Evolutionary conservation across 768 basidiomycete species (phyloP).

Genomic region (Stropharia rugosoannulata): DNA sequence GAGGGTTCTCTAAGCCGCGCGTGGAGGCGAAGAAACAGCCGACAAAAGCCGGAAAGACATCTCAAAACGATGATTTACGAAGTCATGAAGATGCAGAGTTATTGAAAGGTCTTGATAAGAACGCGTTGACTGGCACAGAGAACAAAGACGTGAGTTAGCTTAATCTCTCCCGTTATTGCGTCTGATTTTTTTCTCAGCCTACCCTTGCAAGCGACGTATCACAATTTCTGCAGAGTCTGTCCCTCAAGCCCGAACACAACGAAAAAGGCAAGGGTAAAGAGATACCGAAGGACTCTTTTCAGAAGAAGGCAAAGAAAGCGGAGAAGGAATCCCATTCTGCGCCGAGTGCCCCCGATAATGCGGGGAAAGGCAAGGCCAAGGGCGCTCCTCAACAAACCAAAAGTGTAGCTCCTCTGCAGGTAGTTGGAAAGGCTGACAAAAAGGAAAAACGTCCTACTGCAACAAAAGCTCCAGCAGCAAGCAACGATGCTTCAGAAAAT

Average conservation of each 20-base stretch:
- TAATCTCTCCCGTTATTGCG: not conserved
- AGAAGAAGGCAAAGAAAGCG: too few relatives aligned
- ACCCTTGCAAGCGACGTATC: slow-evolving; percentile 43
- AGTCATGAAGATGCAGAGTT: slow-evolving; percentile 46
- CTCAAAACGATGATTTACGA: slow-evolving; percentile 32
- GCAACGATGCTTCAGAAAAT: slow-evolving; percentile 6
- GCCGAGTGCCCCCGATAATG: not conserved
- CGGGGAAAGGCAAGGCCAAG: slow-evolving; percentile 12
- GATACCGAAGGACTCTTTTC: too few relatives aligned
- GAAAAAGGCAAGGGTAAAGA: slow-evolving; percentile 14
- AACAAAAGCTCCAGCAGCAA: not conserved
- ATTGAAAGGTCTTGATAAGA: slow-evolving; percentile 37
- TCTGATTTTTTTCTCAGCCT: slow-evolving; percentile 27
- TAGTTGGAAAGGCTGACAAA: slow-evolving; percentile 10
- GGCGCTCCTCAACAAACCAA: slow-evolving; percentile 1
- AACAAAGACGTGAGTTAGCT: slow-evolving; percentile 30
- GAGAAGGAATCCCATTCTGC: too few relatives aligned
- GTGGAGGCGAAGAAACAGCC: not conserved
- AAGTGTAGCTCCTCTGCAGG: not conserved
- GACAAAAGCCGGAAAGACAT: not conserved
- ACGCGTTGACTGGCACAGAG: slow-evolving; percentile 24
- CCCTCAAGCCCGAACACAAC: slow-evolving; percentile 20
- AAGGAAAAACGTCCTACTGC: slow-evolving; percentile 12
- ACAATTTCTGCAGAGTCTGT: slow-evolving; percentile 43
- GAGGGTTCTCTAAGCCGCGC: slow-evolving; percentile 2